Evolutionary conservation across 306 rosid genomes (phyloP).

Genomic region (Casuarina cunninghamiana): DNA sequence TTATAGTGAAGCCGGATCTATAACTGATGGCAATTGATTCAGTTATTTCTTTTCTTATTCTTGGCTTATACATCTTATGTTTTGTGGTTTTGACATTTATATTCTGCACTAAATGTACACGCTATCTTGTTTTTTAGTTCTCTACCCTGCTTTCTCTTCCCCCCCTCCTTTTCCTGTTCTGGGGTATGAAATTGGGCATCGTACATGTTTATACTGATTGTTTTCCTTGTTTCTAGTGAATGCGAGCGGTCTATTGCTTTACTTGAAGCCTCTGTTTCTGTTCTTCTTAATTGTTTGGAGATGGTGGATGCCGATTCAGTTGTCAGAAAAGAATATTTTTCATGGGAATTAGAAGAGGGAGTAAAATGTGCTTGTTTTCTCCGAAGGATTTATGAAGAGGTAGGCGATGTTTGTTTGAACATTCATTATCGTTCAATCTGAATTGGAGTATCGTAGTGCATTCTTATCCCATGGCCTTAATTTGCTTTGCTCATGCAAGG

Average conservation of each 20-base stretch:
- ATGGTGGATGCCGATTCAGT: constrained; percentile 42
- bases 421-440: neutral
- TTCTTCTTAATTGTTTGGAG: constrained; percentile 83
- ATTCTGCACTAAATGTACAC: neutral
- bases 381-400: constrained; percentile 86
- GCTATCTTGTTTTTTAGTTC: neutral
- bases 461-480: neutral
- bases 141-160: too few species aligned
- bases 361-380: constrained; percentile 80
- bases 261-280: constrained; percentile 72
- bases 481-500: neutral
- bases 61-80: neutral
- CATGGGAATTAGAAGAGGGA: constrained; percentile 78
- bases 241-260: constrained; percentile 62
- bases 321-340: constrained; percentile 45
- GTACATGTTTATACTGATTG: constrained; percentile 14
- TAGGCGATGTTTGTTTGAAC: constrained; percentile 33
- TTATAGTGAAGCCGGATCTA: neutral
- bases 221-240: constrained; percentile 51
- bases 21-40: neutral
- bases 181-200: constrained; percentile 1
- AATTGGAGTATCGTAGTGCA: neutral
- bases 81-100: neutral
- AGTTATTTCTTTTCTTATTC: neutral
- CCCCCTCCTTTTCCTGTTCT: neutral